These are phyloP conservation scores for Linnemannia exigua DNA, from an alignment of 192 early-diverging fungal species.

Conservation along the genomic window DNA sequence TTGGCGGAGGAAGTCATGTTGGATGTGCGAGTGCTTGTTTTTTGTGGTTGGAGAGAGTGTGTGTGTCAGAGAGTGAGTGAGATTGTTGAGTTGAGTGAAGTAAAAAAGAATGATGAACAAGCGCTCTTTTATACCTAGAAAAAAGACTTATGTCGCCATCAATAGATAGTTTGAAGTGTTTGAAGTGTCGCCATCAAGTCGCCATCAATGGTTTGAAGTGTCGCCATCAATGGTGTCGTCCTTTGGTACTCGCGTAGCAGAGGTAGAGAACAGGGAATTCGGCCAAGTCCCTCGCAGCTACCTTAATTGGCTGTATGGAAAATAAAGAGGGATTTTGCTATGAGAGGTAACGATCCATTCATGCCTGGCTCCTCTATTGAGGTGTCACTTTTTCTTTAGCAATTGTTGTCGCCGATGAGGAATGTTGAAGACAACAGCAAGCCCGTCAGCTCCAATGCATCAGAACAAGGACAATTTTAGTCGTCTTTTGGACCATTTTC, in stretches of 20 bases:
- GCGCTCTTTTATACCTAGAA: background rate
- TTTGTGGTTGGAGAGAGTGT: background rate
- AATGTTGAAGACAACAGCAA: background rate
- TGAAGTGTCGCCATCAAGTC: background rate
- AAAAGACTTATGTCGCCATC: background rate
- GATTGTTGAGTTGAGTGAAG: background rate
- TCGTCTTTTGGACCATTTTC: too few relatives aligned
- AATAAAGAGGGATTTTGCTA: background rate
- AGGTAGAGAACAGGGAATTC: too few relatives aligned
- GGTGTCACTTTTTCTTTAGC: background rate
- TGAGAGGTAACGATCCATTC: background rate
- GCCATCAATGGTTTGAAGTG: background rate
- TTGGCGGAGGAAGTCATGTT: slow-evolving; percentile 1
- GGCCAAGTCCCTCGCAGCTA: too few relatives aligned
- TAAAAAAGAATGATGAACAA: background rate
- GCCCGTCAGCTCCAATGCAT: background rate
- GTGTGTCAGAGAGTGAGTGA: background rate
- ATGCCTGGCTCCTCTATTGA: background rate
- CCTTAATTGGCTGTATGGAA: background rate
- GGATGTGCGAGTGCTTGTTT: too few relatives aligned
- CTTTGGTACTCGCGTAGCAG: background rate
- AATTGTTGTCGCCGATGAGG: background rate
- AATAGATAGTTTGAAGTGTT: too few relatives aligned
- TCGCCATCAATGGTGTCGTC: background rate
- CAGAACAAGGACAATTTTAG: background rate